Conservation (phyloP, 2,329 filamentous ascomycete species). For the Byssoonygena ceratinophila region DNA sequence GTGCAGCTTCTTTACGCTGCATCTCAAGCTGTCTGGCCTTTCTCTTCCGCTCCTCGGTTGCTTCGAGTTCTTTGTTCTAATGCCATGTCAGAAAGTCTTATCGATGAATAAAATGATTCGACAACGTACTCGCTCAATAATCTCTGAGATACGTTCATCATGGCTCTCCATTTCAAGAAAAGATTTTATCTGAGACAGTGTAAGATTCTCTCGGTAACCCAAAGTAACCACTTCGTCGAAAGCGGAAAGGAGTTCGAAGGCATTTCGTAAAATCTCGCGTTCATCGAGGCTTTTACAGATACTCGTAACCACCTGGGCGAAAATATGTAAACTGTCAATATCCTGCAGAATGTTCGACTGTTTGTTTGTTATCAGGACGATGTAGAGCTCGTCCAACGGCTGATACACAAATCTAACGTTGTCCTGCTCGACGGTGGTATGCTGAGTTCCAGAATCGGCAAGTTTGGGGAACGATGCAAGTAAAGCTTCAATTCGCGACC, state of each 20-base stretch:
- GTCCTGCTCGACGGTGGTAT: slow-evolving; percentile 97
- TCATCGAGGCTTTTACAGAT: slow-evolving; percentile 95
- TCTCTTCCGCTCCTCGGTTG: slow-evolving; percentile 93
- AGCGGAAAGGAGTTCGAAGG: slow-evolving; percentile 88
- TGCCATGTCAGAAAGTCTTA: slow-evolving; percentile 19
- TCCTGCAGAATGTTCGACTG: slow-evolving; percentile 99
- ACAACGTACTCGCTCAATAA: slow-evolving; percentile 67
- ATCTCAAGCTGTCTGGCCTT: slow-evolving; percentile 98
- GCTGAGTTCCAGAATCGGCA: slow-evolving; percentile 87
- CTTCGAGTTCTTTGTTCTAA: slow-evolving; percentile 96
- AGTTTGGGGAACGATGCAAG: slow-evolving; percentile 97
- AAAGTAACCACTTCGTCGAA: slow-evolving; percentile 96
- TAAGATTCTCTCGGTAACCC: slow-evolving; percentile 92
- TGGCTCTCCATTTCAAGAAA: slow-evolving; percentile 99
- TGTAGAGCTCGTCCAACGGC: slow-evolving; percentile 96
- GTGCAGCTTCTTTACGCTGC: slow-evolving; percentile 91
- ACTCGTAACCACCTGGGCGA: slow-evolving; percentile 92
- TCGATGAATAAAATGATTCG: slow-evolving; percentile 18
- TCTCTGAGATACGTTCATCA: slow-evolving; percentile 97
- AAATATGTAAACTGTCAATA: slow-evolving; percentile 95
- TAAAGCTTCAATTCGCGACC: slow-evolving; percentile 90
- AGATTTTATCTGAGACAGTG: slow-evolving; percentile 94
- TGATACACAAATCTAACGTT: slow-evolving; percentile 99
- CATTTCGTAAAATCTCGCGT: slow-evolving; percentile 86
- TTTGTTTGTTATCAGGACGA: slow-evolving; percentile 98